These are phyloP conservation scores for Globisporangium spinosum DNA, from an alignment of 352 stramenopile genomes.

Conservation along the genomic window DNA sequence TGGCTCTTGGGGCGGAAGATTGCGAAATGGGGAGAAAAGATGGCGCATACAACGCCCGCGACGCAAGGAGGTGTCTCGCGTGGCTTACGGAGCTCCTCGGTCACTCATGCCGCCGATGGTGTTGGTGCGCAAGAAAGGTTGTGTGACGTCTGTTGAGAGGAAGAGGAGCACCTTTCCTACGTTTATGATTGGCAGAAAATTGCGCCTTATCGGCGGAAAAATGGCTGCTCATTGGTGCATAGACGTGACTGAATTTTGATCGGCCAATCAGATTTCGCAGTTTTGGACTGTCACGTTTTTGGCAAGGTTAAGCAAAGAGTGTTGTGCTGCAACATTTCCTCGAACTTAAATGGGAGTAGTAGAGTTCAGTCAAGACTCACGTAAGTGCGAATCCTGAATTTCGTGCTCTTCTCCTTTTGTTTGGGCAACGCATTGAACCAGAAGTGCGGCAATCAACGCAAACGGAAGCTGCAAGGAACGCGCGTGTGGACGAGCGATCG, in stretches of 20 bases:
- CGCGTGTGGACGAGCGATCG: not conserved
- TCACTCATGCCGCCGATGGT: not conserved
- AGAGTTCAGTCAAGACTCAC: not conserved
- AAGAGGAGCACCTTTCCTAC: not conserved
- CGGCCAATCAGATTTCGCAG: not conserved
- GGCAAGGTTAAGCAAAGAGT: not conserved
- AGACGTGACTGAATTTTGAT: slow-evolving; percentile 4
- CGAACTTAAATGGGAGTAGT: not conserved
- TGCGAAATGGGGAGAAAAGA: slow-evolving; percentile 11
- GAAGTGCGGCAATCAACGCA: not conserved
- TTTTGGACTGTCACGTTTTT: slow-evolving; percentile 9
- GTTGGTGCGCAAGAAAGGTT: not conserved
- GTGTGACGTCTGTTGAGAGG: slow-evolving; percentile 7
- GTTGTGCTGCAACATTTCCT: not conserved
- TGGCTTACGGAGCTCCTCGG: not conserved
- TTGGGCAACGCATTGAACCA: not conserved
- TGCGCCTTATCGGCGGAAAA: not conserved
- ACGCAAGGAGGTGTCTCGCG: not conserved
- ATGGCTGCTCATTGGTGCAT: not conserved
- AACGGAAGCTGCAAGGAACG: not conserved
- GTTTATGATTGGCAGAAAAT: not conserved
- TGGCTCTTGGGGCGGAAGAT: slow-evolving; percentile 4
- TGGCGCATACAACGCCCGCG: slow-evolving; percentile 6
- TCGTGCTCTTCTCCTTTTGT: not conserved
- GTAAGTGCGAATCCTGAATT: not conserved